phyloP scores from a whole-genome alignment of 305 asterid species.

The Fraxinus ornus region DNA sequence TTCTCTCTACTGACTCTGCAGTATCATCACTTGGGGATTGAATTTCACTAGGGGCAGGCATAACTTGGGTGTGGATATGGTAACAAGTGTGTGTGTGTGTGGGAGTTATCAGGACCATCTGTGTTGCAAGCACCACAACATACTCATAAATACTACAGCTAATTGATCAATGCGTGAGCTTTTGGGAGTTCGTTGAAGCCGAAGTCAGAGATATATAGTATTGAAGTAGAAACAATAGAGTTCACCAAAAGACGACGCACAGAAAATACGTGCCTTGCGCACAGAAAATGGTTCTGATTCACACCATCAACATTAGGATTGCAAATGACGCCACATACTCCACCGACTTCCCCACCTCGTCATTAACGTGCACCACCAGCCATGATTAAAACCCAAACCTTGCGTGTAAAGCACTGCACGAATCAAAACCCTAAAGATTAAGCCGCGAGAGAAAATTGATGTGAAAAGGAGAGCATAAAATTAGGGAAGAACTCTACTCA shows the following conservation, averaged over 20 bases:
- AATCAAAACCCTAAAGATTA: background rate
- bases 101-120: slow-evolving; percentile 87
- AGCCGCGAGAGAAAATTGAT: background rate
- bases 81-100: slow-evolving; percentile 87
- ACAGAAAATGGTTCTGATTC: background rate
- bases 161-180: background rate
- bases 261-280: slow-evolving; percentile 31
- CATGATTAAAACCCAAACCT: slow-evolving; percentile 24
- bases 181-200: background rate
- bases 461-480: background rate
- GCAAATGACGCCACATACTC: background rate
- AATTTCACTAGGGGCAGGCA: slow-evolving; percentile 55
- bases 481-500: slow-evolving; percentile 11
- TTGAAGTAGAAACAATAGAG: slow-evolving; percentile 3
- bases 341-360: background rate
- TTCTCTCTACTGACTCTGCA: slow-evolving; percentile 62
- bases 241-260: slow-evolving; percentile 17
- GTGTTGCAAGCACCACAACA: slow-evolving; percentile 84
- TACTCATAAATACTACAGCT: background rate
- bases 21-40: slow-evolving; percentile 35
- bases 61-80: slow-evolving; percentile 85
- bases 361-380: slow-evolving; percentile 17
- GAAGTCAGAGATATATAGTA: background rate
- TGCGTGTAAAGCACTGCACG: background rate
- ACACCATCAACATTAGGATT: slow-evolving; percentile 20